These are phyloP conservation scores for Pseudogymnoascus destructans DNA, from an alignment of 2,329 filamentous ascomycete genomes.

Conservation along the genomic window DNA sequence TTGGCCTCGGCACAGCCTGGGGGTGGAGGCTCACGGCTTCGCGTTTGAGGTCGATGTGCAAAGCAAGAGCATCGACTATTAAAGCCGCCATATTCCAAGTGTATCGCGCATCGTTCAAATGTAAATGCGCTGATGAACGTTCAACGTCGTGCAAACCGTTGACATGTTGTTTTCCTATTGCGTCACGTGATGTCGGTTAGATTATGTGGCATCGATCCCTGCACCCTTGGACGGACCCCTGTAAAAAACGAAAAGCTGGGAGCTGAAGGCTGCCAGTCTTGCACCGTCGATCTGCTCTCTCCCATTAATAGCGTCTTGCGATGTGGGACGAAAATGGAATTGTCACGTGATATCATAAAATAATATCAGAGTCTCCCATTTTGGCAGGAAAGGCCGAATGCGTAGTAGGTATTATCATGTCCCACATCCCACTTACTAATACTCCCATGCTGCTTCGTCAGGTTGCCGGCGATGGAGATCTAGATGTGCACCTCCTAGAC, in stretches of 20 bases:
- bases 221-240: neutral
- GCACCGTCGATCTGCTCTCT: neutral
- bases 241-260: neutral
- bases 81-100: neutral
- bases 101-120: constrained; percentile 3
- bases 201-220: neutral
- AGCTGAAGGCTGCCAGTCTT: neutral
- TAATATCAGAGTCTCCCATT: neutral
- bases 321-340: neutral
- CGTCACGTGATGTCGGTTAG: neutral
- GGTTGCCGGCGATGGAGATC: neutral
- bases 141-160: neutral
- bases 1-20: neutral
- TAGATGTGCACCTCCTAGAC: neutral
- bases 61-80: neutral
- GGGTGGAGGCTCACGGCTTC: neutral
- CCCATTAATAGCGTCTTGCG: neutral
- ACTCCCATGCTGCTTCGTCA: neutral
- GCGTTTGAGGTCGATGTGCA: neutral
- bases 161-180: neutral
- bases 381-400: neutral
- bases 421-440: no score
- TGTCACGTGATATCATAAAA: neutral
- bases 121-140: neutral
- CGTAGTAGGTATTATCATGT: neutral